These are phyloP conservation scores for Amylostereum areolatum DNA, from an alignment of 1,284 basidiomycete genomes.

Conservation along the genomic window DNA sequence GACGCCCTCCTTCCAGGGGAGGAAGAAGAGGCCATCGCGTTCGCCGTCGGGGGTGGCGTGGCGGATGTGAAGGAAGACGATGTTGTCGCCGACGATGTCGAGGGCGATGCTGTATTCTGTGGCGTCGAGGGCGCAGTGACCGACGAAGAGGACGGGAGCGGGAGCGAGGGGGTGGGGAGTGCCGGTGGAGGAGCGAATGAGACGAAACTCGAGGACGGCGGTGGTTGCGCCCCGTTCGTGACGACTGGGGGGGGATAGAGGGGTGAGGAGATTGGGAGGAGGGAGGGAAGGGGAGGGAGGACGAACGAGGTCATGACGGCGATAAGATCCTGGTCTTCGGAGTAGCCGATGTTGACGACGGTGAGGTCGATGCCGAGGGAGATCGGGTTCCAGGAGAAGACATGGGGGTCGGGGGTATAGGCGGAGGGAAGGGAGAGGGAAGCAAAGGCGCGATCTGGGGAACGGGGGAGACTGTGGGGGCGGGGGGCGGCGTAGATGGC, in stretches of 20 bases:
- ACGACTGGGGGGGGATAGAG: neutral
- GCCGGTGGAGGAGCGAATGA: constrained; percentile 38
- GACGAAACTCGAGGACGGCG: constrained; percentile 20
- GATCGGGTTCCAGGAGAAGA: constrained; percentile 20
- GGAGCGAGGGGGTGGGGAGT: constrained; percentile 35
- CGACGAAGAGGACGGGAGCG: constrained; percentile 25
- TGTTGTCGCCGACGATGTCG: constrained; percentile 43
- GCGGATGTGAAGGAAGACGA: constrained; percentile 36
- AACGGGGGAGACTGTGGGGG: too few relatives aligned
- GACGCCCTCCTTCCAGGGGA: constrained; percentile 36
- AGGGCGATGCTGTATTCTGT: constrained; percentile 35
- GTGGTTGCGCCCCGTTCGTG: too few relatives aligned
- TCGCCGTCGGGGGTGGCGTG: constrained; percentile 10
- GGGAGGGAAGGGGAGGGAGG: neutral
- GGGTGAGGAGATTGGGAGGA: too few relatives aligned
- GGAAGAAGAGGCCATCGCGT: constrained; percentile 30
- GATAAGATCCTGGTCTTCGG: constrained; percentile 39
- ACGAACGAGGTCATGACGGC: constrained; percentile 22
- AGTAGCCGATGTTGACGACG: constrained; percentile 33
- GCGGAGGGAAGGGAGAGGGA: too few relatives aligned
- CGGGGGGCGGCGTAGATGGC: too few relatives aligned
- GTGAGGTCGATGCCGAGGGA: constrained; percentile 16
- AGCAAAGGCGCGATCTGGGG: too few relatives aligned
- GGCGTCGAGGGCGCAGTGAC: too few relatives aligned
- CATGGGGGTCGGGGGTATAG: neutral